These are phyloP conservation scores for Cymbidium sinense DNA, from an alignment of 106 monocot genomes.

Conservation along the genomic window DNA sequence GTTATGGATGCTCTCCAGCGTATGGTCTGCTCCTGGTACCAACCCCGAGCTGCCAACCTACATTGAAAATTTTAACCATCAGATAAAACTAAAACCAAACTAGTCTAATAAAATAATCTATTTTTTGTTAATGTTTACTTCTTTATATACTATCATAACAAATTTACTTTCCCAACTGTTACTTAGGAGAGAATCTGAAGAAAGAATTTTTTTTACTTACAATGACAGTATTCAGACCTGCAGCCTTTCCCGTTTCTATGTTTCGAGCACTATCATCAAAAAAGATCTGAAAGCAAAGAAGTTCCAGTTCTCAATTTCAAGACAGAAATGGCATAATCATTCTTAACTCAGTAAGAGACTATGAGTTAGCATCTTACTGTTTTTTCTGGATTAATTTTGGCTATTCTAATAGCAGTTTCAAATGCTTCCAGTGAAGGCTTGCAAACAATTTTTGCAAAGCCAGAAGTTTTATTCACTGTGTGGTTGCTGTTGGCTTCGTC, in stretches of 20 bases:
- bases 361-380: conserved; percentile 33
- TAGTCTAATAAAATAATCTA: too few relatives aligned
- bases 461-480: too few relatives aligned
- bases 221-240: conserved; percentile 62
- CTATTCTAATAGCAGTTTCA: conserved; percentile 55
- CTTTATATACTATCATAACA: neutral
- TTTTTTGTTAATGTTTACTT: too few relatives aligned
- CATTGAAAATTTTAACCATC: neutral
- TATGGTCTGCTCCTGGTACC: conserved; percentile 60
- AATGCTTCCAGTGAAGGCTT: conserved; percentile 77
- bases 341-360: neutral
- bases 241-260: conserved; percentile 64
- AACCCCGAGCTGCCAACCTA: conserved; percentile 68
- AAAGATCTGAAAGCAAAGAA: conserved; percentile 44
- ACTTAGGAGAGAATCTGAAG: neutral
- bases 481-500: neutral
- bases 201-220: conserved; percentile 25
- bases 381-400: conserved; percentile 59
- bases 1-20: conserved; percentile 77
- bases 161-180: neutral
- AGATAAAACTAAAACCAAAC: neutral
- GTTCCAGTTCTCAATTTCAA: neutral
- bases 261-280: conserved; percentile 82
- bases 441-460: conserved; percentile 34
- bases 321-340: neutral